These are phyloP conservation scores for Sclerotinia sclerotiorum DNA, from an alignment of 2,329 filamentous ascomycete genomes.

Conservation along the genomic window DNA sequence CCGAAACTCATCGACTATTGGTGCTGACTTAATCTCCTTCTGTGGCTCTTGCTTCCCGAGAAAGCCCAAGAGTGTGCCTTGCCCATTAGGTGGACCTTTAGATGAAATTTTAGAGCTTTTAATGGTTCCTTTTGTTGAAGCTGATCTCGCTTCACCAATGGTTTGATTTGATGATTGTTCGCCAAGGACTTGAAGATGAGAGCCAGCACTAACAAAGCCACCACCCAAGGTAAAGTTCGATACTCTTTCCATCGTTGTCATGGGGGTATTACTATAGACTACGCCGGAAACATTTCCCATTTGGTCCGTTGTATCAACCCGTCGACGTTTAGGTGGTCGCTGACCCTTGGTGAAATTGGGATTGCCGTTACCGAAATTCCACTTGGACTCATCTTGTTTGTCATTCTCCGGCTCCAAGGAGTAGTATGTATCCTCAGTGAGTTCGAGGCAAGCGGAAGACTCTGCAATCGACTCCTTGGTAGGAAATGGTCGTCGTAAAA, in stretches of 20 bases:
- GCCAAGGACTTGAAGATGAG: slow-evolving; percentile 38
- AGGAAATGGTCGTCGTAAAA: slow-evolving; percentile 62
- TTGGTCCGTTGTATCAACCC: slow-evolving; percentile 28
- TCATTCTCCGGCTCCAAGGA: slow-evolving; percentile 60
- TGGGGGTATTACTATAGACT: slow-evolving; percentile 44
- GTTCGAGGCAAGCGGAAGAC: slow-evolving; percentile 53
- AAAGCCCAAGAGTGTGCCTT: slow-evolving; percentile 36
- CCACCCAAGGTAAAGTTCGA: slow-evolving; percentile 61
- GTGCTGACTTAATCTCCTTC: background rate
- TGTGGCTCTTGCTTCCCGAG: slow-evolving; percentile 30
- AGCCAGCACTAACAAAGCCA: slow-evolving; percentile 38
- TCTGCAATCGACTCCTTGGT: slow-evolving; percentile 49
- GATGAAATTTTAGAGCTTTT: slow-evolving; percentile 24
- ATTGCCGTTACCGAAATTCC: slow-evolving; percentile 40
- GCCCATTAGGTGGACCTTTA: slow-evolving; percentile 27
- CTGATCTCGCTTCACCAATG: slow-evolving; percentile 29
- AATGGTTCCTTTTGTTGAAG: background rate
- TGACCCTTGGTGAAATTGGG: slow-evolving; percentile 33
- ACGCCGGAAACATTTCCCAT: slow-evolving; percentile 27
- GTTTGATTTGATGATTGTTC: slow-evolving; percentile 34
- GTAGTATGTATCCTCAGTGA: slow-evolving; percentile 66
- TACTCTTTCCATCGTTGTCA: slow-evolving; percentile 62
- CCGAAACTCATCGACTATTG: background rate
- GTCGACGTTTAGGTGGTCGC: slow-evolving; percentile 36
- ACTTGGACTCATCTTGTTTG: slow-evolving; percentile 40